A percentile compares a stretch with the other conserved stretches of the same genome.
These are phyloP conservation scores for Brettanomyces naardenensis DNA, from an alignment of 805 yeast genomes.

Conservation along the genomic window DNA sequence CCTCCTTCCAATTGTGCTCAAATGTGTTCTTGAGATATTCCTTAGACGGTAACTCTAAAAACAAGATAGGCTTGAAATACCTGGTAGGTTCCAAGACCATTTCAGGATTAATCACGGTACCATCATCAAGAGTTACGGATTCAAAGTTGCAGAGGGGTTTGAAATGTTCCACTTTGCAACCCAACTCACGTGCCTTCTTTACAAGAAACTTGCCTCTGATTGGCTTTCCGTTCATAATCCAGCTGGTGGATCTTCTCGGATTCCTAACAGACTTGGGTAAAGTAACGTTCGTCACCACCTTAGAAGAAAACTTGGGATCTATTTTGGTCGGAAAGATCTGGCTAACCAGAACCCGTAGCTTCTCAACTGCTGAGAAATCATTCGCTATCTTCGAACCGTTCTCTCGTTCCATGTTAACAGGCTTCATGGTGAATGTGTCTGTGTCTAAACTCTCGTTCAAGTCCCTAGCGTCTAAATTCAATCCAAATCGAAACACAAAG, in stretches of 20 bases:
- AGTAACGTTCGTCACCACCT: conserved; percentile 14
- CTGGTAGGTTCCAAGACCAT: conserved; percentile 66
- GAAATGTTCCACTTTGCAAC: conserved; percentile 57
- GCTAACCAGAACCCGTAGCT: conserved; percentile 11
- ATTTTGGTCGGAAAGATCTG: conserved; percentile 19
- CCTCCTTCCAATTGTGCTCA: conserved; percentile 16
- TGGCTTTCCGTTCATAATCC: conserved; percentile 58
- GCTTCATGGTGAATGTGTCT: conserved; percentile 12
- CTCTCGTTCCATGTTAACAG: conserved; percentile 14
- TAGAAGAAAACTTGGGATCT: conserved; percentile 5
- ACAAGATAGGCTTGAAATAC: conserved; percentile 48
- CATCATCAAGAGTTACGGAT: conserved; percentile 48
- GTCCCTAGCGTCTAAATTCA: conserved; percentile 32
- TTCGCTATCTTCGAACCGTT: background rate
- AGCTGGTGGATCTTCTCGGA: conserved; percentile 44
- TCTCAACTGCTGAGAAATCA: conserved; percentile 5
- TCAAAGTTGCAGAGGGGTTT: conserved; percentile 54
- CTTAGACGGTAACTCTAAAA: conserved; percentile 64
- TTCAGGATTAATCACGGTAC: conserved; percentile 50
- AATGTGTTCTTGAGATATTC: conserved; percentile 33
- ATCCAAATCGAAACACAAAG: conserved; percentile 76
- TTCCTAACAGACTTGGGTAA: conserved; percentile 19
- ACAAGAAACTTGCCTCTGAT: conserved; percentile 72
- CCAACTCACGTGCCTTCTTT: conserved; percentile 55
- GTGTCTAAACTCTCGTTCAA: conserved; percentile 4